phyloP scores from a whole-genome alignment of 2,329 filamentous ascomycete species.

The Dendryphion nanum region DNA sequence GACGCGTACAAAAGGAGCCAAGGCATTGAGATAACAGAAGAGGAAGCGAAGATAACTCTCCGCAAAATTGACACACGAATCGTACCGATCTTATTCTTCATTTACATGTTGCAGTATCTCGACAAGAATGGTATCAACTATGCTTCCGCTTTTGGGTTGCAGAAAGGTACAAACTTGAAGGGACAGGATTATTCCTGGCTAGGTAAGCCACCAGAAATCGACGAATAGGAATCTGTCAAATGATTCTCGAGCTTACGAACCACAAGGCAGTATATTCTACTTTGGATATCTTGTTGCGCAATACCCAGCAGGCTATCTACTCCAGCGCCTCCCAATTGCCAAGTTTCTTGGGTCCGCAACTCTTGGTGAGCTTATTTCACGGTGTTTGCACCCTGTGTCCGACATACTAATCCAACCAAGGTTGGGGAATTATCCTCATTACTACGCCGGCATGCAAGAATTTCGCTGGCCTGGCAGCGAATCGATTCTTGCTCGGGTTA shows the following conservation, averaged over 20 bases:
- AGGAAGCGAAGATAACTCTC: conserved; percentile 27
- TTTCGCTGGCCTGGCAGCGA: conserved; percentile 39
- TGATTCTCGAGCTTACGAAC: conserved; percentile 2
- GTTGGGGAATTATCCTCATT: conserved; percentile 43
- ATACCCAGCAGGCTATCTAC: conserved; percentile 44
- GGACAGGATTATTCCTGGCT: conserved; percentile 56
- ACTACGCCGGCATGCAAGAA: conserved; percentile 42
- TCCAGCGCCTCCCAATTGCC: conserved; percentile 48
- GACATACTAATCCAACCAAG: conserved; percentile 9
- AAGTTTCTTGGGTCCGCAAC: conserved; percentile 46
- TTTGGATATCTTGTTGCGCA: conserved; percentile 50
- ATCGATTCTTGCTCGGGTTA: conserved; percentile 37
- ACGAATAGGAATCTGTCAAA: too few species aligned
- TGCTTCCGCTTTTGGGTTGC: conserved; percentile 50
- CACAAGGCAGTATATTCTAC: conserved; percentile 47
- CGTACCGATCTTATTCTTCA: conserved; percentile 33
- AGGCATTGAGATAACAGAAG: conserved; percentile 15
- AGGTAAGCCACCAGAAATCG: conserved; percentile 6
- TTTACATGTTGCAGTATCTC: conserved; percentile 41
- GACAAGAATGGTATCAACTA: conserved; percentile 53
- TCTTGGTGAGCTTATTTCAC: conserved; percentile 22
- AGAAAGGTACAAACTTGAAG: conserved; percentile 47
- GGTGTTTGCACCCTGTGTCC: background rate
- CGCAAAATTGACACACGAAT: conserved; percentile 30
- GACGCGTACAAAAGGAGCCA: conserved; percentile 29